These are phyloP conservation scores for Multifurca ochricompacta DNA, from an alignment of 768 basidiomycete species.

Conservation along the genomic window DNA sequence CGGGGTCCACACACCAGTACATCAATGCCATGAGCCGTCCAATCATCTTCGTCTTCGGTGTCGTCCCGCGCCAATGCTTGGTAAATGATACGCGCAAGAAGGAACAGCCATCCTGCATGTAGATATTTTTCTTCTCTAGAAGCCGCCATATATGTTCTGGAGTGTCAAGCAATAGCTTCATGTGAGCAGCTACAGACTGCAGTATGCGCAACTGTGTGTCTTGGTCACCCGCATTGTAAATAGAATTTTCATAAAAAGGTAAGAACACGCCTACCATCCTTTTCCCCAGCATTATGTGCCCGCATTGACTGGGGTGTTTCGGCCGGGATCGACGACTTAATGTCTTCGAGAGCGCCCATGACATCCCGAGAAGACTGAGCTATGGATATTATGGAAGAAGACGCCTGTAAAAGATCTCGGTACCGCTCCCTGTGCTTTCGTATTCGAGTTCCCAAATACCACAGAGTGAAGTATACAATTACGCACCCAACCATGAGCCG, in stretches of 20 bases:
- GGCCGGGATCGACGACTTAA: conserved; percentile 42
- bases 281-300: not conserved
- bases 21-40: conserved; percentile 53
- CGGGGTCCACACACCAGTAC: conserved; percentile 40
- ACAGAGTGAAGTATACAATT: conserved; percentile 1
- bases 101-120: conserved; percentile 81
- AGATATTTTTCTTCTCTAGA: conserved; percentile 75
- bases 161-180: conserved; percentile 86
- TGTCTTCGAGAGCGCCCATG: conserved; percentile 53
- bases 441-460: conserved; percentile 30
- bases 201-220: conserved; percentile 62
- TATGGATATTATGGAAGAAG: conserved; percentile 75
- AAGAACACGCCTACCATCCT: conserved; percentile 18
- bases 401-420: conserved; percentile 79
- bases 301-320: conserved; percentile 12
- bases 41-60: conserved; percentile 53
- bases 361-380: conserved; percentile 61
- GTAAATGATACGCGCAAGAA: conserved; percentile 79
- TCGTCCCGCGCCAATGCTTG: conserved; percentile 59
- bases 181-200: conserved; percentile 75
- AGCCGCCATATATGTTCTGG: conserved; percentile 89
- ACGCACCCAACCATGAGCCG: conserved; percentile 91
- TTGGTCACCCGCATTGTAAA: conserved; percentile 24
- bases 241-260: not conserved
- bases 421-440: conserved; percentile 81